Evolutionary conservation across 768 basidiomycete genomes (phyloP).

Genomic region (Udeniomyces megalosporus): DNA sequence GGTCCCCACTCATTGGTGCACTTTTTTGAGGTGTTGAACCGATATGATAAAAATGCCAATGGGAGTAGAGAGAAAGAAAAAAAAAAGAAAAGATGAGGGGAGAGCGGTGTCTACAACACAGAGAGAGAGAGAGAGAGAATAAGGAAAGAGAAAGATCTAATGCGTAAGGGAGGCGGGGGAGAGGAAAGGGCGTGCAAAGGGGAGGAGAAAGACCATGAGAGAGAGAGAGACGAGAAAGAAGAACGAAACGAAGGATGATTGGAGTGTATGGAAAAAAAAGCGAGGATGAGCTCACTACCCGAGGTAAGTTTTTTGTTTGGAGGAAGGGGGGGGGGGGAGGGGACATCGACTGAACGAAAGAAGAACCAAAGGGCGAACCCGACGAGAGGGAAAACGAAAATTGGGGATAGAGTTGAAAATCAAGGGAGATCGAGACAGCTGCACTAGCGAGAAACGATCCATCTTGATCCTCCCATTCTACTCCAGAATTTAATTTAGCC

Average conservation of each 20-base stretch:
- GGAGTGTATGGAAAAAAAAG: background rate
- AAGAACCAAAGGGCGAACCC: too few species aligned
- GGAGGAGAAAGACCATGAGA: background rate
- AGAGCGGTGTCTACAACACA: background rate
- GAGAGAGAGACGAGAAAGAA: background rate
- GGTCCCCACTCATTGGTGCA: too few species aligned
- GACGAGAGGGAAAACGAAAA: too few species aligned
- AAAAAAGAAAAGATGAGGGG: background rate
- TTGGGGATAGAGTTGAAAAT: too few species aligned
- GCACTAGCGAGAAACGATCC: background rate
- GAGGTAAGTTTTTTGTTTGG: too few species aligned
- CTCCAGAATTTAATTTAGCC: too few species aligned
- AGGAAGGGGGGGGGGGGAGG: too few species aligned
- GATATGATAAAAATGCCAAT: background rate
- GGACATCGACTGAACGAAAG: too few species aligned
- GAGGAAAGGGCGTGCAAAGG: background rate
- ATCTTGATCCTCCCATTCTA: too few species aligned
- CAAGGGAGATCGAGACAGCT: background rate
- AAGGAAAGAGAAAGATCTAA: too few species aligned
- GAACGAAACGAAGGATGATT: background rate
- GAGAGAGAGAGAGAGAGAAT: background rate
- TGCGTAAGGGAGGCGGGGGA: background rate
- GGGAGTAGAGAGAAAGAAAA: background rate
- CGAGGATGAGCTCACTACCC: slow-evolving; percentile 15
- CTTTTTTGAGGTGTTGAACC: slow-evolving; percentile 6